phyloP scores from a whole-genome alignment of 306 rosid species.

The Dryas octopetala region DNA sequence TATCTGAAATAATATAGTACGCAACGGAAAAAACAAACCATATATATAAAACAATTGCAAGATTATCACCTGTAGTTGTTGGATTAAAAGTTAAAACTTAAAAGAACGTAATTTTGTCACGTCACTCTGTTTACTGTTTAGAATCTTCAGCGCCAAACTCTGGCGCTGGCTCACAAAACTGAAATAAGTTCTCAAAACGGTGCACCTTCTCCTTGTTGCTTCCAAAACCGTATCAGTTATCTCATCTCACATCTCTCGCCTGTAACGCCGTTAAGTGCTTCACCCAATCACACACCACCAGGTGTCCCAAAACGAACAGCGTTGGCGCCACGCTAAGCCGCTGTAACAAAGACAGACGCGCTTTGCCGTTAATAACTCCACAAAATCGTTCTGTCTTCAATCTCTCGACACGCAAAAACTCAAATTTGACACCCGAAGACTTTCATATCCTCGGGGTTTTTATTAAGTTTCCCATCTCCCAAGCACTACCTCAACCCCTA shows the following conservation, averaged over 20 bases:
- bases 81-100: no score
- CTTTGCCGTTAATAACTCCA: conserved; percentile 41
- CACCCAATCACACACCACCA: conserved; percentile 20
- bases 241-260: no score
- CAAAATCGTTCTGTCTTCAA: neutral
- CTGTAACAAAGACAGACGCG: conserved; percentile 47
- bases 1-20: no score
- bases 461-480: conserved; percentile 22
- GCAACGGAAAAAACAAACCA: no score
- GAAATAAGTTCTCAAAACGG: neutral
- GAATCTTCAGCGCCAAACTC: neutral
- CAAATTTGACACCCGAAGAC: conserved; percentile 10
- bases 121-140: neutral
- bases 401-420: neutral
- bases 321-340: conserved; percentile 35
- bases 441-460: neutral
- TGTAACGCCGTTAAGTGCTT: conserved; percentile 24
- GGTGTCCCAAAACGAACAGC: conserved; percentile 29
- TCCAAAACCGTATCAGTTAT: neutral
- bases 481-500: neutral
- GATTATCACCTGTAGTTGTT: no score
- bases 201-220: conserved; percentile 6
- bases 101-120: neutral
- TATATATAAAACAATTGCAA: no score
- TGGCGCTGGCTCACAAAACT: conserved; percentile 15